A percentile compares a stretch with the other conserved stretches of the same genome.
These are phyloP conservation scores for Pholiota conissans DNA, from an alignment of 768 basidiomycete species.

Conservation along the genomic window DNA sequence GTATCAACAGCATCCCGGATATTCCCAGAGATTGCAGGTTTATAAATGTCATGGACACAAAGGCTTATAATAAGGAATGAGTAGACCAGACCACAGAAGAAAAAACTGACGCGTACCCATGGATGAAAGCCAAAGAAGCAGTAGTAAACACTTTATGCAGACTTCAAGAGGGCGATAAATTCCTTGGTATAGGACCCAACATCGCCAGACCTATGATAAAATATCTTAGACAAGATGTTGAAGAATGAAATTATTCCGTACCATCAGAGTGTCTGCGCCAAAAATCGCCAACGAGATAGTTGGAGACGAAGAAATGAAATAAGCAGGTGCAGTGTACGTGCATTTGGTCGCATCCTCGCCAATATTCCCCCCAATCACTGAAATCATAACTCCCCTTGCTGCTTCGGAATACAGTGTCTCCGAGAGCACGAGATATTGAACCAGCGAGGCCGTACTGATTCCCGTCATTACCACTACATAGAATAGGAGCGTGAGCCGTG, in stretches of 20 bases:
- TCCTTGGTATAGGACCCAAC: slow-evolving; percentile 7
- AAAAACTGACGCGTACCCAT: too few species aligned
- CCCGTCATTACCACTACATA: neutral
- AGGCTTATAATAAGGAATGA: too few species aligned
- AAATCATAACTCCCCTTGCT: too few species aligned
- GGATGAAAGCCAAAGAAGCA: neutral
- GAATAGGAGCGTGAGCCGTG: neutral
- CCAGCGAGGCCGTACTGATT: neutral
- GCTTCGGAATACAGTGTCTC: too few species aligned
- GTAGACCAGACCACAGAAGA: too few species aligned
- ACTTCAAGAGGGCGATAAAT: neutral
- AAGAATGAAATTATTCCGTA: neutral
- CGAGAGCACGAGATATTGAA: too few species aligned
- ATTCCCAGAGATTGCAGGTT: too few species aligned
- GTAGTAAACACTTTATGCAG: neutral
- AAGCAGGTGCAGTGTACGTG: too few species aligned
- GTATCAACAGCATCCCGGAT: too few species aligned
- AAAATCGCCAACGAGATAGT: slow-evolving; percentile 10
- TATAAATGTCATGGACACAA: too few species aligned
- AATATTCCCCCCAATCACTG: too few species aligned
- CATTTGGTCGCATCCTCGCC: too few species aligned
- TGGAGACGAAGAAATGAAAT: slow-evolving; percentile 2
- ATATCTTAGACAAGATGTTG: neutral
- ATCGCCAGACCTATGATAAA: slow-evolving; percentile 11
- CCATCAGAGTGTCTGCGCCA: slow-evolving; percentile 16